phyloP scores from a whole-genome alignment of 495 filamentous ascomycete species.

The Tuber borchii region DNA sequence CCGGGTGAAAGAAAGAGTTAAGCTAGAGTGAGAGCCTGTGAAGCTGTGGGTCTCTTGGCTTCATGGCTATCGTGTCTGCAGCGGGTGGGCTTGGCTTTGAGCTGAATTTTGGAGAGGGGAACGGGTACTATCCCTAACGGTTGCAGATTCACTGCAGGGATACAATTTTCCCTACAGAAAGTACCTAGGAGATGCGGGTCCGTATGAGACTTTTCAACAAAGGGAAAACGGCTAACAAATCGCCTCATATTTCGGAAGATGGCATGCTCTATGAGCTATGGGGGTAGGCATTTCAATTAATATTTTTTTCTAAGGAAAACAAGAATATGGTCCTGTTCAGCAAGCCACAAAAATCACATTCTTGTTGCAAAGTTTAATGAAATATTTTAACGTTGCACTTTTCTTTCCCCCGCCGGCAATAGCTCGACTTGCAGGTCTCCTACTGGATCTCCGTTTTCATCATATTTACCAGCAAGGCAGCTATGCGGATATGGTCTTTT shows the following conservation, averaged over 20 bases:
- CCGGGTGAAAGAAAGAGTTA: not conserved
- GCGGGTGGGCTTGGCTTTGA: not conserved
- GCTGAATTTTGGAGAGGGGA: slow-evolving; percentile 11
- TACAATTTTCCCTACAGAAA: not conserved
- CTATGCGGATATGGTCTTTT: too few species aligned
- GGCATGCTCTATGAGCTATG: not conserved
- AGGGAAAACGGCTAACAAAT: not conserved
- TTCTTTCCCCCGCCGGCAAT: not conserved
- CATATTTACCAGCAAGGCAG: too few species aligned
- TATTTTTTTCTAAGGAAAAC: not conserved
- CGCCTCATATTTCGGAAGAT: not conserved
- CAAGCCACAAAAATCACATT: too few species aligned
- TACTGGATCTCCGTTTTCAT: too few species aligned
- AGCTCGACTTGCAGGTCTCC: too few species aligned
- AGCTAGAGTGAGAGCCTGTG: slow-evolving; percentile 24
- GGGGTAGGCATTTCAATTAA: not conserved
- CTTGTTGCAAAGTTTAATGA: too few species aligned
- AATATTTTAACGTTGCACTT: not conserved
- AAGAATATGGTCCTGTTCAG: too few species aligned
- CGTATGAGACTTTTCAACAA: not conserved
- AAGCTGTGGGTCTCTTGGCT: slow-evolving; percentile 9
- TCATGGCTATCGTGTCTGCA: not conserved
- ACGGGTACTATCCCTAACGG: slow-evolving; percentile 11
- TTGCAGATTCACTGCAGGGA: slow-evolving; percentile 22
- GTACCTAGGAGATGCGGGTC: not conserved